Percentiles rank a stretch among this genome's conserved stretches.
phyloP scores from a whole-genome alignment of 345 rosid genomes.

The Aquilaria malaccensis region DNA sequence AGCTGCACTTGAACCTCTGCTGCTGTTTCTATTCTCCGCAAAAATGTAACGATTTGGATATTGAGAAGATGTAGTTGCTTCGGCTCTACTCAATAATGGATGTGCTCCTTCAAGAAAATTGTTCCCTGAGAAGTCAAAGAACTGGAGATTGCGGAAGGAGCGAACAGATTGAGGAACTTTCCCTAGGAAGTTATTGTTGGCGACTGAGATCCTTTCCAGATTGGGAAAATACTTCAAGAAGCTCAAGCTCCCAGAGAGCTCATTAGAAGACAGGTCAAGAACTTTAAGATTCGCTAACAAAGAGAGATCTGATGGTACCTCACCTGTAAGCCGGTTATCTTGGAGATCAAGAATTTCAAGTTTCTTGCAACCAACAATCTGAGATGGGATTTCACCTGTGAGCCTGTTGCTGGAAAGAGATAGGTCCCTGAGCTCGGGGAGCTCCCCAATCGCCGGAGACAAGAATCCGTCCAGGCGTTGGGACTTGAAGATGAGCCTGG shows the following conservation, averaged over 20 bases:
- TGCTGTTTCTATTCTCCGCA: conserved; percentile 21
- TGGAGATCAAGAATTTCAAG: conserved; percentile 61
- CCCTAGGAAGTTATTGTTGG: conserved; percentile 66
- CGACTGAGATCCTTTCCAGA: conserved; percentile 58
- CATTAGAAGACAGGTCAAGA: conserved; percentile 58
- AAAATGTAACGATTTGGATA: conserved; percentile 51
- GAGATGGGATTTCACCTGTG: conserved; percentile 44
- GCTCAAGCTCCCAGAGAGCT: conserved; percentile 53
- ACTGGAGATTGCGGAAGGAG: conserved; percentile 60
- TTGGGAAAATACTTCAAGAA: conserved; percentile 65
- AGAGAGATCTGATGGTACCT: conserved; percentile 44
- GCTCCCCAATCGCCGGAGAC: conserved; percentile 56
- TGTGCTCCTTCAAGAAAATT: conserved; percentile 47
- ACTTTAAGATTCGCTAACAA: conserved; percentile 43
- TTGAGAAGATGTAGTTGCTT: conserved; percentile 18
- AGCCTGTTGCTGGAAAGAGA: conserved; percentile 50
- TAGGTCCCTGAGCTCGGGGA: conserved; percentile 65
- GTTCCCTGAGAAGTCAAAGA: conserved; percentile 63
- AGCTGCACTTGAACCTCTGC: not conserved
- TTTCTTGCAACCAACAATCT: conserved; percentile 51
- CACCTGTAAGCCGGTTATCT: conserved; percentile 55
- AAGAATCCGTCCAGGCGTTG: conserved; percentile 39
- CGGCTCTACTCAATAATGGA: conserved; percentile 37
- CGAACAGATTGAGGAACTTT: conserved; percentile 45
- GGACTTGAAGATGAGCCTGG: conserved; percentile 52